phyloP scores from a whole-genome alignment of 108 stramenopile species.

The Fistulifera solaris region DNA sequence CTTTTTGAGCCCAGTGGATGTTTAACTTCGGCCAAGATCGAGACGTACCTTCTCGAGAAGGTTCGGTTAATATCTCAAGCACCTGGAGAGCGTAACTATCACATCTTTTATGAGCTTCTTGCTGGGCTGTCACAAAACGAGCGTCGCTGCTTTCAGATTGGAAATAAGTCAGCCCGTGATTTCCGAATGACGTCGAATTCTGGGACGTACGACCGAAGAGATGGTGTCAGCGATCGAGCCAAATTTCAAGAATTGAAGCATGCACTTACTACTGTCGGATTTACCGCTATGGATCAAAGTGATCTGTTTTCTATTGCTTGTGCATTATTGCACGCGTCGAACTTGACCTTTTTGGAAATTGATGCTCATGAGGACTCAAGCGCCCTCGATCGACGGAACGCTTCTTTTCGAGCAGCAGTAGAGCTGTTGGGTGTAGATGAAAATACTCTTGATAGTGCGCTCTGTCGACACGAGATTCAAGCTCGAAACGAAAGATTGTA shows the following conservation, averaged over 20 bases:
- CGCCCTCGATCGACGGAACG: slow-evolving; percentile 29
- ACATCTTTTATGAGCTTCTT: slow-evolving; percentile 82
- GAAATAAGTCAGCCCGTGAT: slow-evolving; percentile 30
- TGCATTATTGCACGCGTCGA: slow-evolving; percentile 67
- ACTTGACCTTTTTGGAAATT: slow-evolving; percentile 42
- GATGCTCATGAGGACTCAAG: slow-evolving; percentile 19
- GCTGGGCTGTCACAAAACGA: slow-evolving; percentile 34
- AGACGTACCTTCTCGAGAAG: slow-evolving; percentile 92
- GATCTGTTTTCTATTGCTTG: slow-evolving; percentile 32
- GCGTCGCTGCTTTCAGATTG: slow-evolving; percentile 31
- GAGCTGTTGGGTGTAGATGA: slow-evolving; percentile 54
- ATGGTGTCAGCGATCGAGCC: slow-evolving; percentile 64
- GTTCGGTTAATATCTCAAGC: slow-evolving; percentile 78
- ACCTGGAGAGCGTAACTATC: slow-evolving; percentile 87
- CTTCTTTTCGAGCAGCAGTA: slow-evolving; percentile 40
- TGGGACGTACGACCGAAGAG: slow-evolving; percentile 72
- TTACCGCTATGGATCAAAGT: slow-evolving; percentile 28
- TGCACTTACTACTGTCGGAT: slow-evolving; percentile 67
- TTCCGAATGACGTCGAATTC: slow-evolving; percentile 62
- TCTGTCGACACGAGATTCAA: slow-evolving; percentile 59
- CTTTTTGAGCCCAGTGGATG: slow-evolving; percentile 56
- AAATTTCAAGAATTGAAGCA: slow-evolving; percentile 51
- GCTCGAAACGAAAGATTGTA: slow-evolving; percentile 64
- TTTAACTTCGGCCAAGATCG: slow-evolving; percentile 74
- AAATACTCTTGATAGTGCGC: slow-evolving; percentile 46